A percentile compares a stretch with the other conserved stretches of the same genome.
These are phyloP conservation scores for Podaxis sp. DNA, from an alignment of 768 basidiomycete species.

Conservation along the genomic window DNA sequence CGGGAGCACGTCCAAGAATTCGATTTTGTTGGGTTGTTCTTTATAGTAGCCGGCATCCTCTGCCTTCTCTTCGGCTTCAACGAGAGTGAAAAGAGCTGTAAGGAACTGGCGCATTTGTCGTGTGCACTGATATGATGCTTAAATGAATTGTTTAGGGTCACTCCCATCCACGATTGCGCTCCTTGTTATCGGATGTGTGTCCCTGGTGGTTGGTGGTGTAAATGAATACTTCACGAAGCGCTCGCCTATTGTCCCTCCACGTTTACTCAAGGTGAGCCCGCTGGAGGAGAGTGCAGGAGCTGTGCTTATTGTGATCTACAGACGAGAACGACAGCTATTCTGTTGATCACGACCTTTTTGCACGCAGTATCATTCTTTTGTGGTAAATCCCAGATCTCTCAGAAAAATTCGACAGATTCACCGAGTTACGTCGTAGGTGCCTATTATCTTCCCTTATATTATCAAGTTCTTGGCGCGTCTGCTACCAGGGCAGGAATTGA, in stretches of 20 bases:
- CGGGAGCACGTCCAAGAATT: slow-evolving; percentile 61
- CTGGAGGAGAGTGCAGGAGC: not conserved
- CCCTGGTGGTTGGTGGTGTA: slow-evolving; percentile 49
- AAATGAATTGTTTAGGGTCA: slow-evolving; percentile 42
- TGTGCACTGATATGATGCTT: not conserved
- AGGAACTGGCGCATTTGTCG: slow-evolving; percentile 21
- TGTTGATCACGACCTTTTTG: slow-evolving; percentile 57
- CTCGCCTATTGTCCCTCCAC: slow-evolving; percentile 71
- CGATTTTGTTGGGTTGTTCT: slow-evolving; percentile 65
- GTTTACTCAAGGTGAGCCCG: slow-evolving; percentile 60
- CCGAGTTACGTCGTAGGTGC: slow-evolving; percentile 33
- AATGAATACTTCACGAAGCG: slow-evolving; percentile 63
- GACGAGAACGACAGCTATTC: slow-evolving; percentile 71
- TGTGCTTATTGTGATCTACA: slow-evolving; percentile 20
- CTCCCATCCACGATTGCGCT: slow-evolving; percentile 58
- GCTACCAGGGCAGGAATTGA: slow-evolving; percentile 68
- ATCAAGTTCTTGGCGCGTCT: slow-evolving; percentile 73
- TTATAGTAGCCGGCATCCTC: slow-evolving; percentile 66
- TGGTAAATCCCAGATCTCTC: slow-evolving; percentile 26
- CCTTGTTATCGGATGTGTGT: slow-evolving; percentile 52
- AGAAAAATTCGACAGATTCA: not conserved
- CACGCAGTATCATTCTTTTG: slow-evolving; percentile 66
- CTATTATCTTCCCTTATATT: slow-evolving; percentile 76
- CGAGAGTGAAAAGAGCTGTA: slow-evolving; percentile 65
- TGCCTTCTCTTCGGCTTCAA: slow-evolving; percentile 73